Base-by-base conservation (phyloP, 192 early-diverging fungal genomes). In the Podila clonocystis region DNA sequence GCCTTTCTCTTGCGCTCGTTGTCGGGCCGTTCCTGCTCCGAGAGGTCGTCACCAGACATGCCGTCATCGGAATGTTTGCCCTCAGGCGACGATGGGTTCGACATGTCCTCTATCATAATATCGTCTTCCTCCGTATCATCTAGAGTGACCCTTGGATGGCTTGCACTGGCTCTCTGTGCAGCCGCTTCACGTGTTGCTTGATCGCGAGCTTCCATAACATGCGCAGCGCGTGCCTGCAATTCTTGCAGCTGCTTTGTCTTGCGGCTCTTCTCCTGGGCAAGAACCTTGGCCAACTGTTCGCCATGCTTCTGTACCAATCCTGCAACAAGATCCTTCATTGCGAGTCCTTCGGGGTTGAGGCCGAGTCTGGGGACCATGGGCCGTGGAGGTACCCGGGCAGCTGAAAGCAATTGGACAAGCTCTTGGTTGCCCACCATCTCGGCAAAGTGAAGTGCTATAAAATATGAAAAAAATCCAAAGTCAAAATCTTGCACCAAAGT, bases 81-180 rank as follows among this genome's bases (percentile, higher is more conserved):
- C 41, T 80, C 77, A 20, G 77, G 77, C 11, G 77, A 80, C 22
- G 77, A 80, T 1, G 77, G 62, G 49, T 68, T 73, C 30, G 77
- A 80, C 67, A 80, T 65, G 28, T 80, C 77, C 24, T 79, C 75
- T 9, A 68, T 29, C 76, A 80, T 80, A 31, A 80, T 80, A 34
- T 80, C 77, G 15, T 80, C 77, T 5, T 80, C 77, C 26, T 80
- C 77, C 3, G 70, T 73, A 19, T 80, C 77, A 15, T 80, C 77
- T 0, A 63, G 49, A 64, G 49, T 26, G 17, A 50, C 36, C 24
- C 65, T 70, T 5, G 63, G 48, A 26, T 55, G 52, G 52, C 52
- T 22, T 0, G 52, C 24, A 17, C 26, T 55, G 52, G 8, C 22
- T 55, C n/a, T 55, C 52, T 45, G n/a, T 22, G 41, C 41, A 15